Conservation (phyloP, 441 rosid species). For the Gossypium schwendimanii region DNA sequence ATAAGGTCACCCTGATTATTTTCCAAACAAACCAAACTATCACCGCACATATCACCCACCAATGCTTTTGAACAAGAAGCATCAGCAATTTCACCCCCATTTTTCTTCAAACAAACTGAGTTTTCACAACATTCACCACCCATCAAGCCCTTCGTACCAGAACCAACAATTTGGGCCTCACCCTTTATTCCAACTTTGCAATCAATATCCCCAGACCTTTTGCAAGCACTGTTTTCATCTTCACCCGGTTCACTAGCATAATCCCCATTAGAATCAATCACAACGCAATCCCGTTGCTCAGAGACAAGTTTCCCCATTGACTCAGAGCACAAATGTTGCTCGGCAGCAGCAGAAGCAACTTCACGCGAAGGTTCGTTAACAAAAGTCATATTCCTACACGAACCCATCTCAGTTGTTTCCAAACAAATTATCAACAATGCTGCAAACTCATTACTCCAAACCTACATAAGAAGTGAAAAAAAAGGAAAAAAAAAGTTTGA, state of each 20-base stretch:
- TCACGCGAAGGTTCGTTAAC: slow-evolving; percentile 17
- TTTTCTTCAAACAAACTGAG: background rate
- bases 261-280: slow-evolving; percentile 25
- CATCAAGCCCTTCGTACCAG: slow-evolving; percentile 2
- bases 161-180: slow-evolving; percentile 9
- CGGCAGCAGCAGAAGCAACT: slow-evolving; percentile 18
- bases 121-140: slow-evolving; percentile 9
- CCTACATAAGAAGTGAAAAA: background rate
- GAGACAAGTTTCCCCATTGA: slow-evolving; percentile 17
- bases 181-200: background rate
- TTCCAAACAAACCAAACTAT: background rate
- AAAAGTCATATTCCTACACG: slow-evolving; percentile 23
- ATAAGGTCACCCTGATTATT: slow-evolving; percentile 11
- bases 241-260: slow-evolving; percentile 18
- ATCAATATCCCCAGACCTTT: slow-evolving; percentile 10
- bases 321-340: slow-evolving; percentile 22
- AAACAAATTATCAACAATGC: slow-evolving; percentile 20
- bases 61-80: slow-evolving; percentile 8
- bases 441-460: slow-evolving; percentile 14
- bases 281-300: slow-evolving; percentile 17
- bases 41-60: background rate
- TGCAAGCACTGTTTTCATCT: slow-evolving; percentile 19
- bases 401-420: slow-evolving; percentile 27
- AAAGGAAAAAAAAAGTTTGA: background rate
- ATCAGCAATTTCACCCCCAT: background rate